Evolutionary conservation across 2,329 filamentous ascomycete genomes (phyloP), one percentile per base, ranked within the genome.

Genomic region (Hymenoscyphus albidus): DNA sequence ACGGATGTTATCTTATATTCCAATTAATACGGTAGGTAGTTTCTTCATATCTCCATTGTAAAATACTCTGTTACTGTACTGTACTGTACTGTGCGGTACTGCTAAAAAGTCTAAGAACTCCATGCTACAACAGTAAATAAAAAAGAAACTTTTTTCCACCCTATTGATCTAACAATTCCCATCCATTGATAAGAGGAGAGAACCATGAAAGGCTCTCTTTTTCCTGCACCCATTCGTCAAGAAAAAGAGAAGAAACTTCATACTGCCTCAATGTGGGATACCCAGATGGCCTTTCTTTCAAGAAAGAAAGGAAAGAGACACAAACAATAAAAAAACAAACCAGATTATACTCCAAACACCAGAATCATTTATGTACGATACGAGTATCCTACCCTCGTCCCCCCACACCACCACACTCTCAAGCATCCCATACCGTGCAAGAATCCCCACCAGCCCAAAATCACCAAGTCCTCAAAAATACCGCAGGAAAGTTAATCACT

Each of bases 401-500:
- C 32, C 31, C 12, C 55, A 12, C 55, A 38, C 16, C 32, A 27
- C 55, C 31, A 14, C 38, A 22, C 31, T 14, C 12, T 38, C 55
- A 38, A 57, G n/a, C 32, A 22, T 18, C 51, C 18, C 18, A 55
- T 32, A 27, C 32, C 27, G n/a, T 35, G 32, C 54, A 38, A 32
- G 10, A n/a, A 38, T n/a, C 32, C 16, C 31, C 31, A n/a, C 55
- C 18, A 16, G 16, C 31, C 55, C 35, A 35, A 35, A 35, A 31
- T 31, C 18, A 3, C 18, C 22, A 59, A 13, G 40, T 18, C 22
- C 18, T 14, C 38, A 18, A 38, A 18, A 59, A 42, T 1, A 18
- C 18, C n/a, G 14, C 58, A 42, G 38, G 40, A 18, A n/a, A 2
- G 51, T 38, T 73, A 80, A 62, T 82, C 80, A 57, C 79, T 77